Evolutionary conservation across 495 filamentous ascomycete species (phyloP), one percentile per base, ranked within the genome.

Genomic region (Trichocladium uniseriatum): DNA sequence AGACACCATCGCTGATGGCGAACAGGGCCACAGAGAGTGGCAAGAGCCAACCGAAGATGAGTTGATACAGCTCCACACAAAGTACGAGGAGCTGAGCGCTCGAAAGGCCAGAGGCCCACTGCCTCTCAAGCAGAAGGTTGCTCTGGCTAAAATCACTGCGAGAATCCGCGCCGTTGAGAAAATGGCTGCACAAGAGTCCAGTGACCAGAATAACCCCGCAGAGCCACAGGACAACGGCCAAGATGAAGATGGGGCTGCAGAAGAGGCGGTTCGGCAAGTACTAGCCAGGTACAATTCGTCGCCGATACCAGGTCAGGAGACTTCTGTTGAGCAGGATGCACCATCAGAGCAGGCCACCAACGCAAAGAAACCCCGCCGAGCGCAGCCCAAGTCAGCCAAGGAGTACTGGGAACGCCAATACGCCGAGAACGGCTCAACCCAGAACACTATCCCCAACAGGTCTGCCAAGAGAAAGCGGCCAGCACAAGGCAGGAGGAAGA

Each of bases 381-480:
- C 1, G 18, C 1, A 8, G 10, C 18, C 32, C 0, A 24, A 19
- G 16, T 16, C 32, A 5, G 32, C 43, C 7, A 37, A 46, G 21
- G 43, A 38, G 14, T 46, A 37, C 14, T 46, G 43, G 43, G 43
- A 46, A 10, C 32, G 32, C 4, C n/a, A 28, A 6, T 38, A 46
- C 14, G 43, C 32, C 1, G 34, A 46, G n/a, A 37, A 46, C 0
- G 43, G 43, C 34, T 37, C 34, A 2, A 34, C 18, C 5, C 1
- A 16, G 9, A 7, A 14, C 21, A 46, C 11, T n/a, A 11, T 36
- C 2, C 2, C 19, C 5, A 28, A 38, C 13, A 20, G 4, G 5
- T 1, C 21, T 7, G 15, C 5, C 0, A 38, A 37, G 21, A 24
- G 32, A 21, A 46, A 46, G 27, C 27, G 27, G 27, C 27, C 5